Evolutionary conservation across 169 alveolate species (phyloP).

Genomic region (Prorocentrum cordatum): DNA sequence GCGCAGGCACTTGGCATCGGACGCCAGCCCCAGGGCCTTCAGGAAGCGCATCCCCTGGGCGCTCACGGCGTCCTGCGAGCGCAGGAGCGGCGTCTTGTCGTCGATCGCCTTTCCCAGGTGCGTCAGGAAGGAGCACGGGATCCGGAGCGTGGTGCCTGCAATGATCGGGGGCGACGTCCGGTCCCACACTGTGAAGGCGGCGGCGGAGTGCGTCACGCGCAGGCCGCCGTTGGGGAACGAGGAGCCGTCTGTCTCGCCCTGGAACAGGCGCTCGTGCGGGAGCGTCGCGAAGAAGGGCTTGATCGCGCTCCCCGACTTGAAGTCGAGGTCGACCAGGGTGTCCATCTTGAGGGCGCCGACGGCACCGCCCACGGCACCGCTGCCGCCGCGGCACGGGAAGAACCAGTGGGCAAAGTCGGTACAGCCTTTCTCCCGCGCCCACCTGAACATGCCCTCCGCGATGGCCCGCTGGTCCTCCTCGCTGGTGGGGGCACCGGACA

Average conservation of each 20-base stretch:
- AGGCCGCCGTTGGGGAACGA: conserved; percentile 69
- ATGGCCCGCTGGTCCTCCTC: too few species aligned
- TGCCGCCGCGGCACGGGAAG: conserved; percentile 59
- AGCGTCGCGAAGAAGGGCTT: conserved; percentile 42
- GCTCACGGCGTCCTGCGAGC: conserved; percentile 59
- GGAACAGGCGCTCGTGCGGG: conserved; percentile 32
- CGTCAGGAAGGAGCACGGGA: conserved; percentile 54
- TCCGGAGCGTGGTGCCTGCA: conserved; percentile 5
- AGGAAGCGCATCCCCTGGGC: not conserved
- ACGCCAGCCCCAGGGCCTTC: conserved; percentile 11
- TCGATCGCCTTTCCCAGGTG: conserved; percentile 46
- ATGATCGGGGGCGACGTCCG: conserved; percentile 30
- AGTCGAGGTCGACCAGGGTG: too few species aligned
- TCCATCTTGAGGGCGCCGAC: conserved; percentile 58
- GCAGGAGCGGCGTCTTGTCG: conserved; percentile 58
- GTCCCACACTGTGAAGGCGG: conserved; percentile 54
- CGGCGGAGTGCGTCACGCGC: conserved; percentile 56
- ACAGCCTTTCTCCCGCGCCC: too few species aligned
- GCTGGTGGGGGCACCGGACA: not conserved
- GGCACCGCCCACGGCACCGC: conserved; percentile 59
- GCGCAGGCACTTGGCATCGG: not conserved
- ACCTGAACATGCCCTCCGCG: too few species aligned
- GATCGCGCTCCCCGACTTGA: too few species aligned
- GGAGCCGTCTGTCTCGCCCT: conserved; percentile 57
- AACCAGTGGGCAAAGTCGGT: conserved; percentile 55